phyloP scores from a whole-genome alignment of 192 early-diverging fungal species.

The Coemansia sp. region DNA sequence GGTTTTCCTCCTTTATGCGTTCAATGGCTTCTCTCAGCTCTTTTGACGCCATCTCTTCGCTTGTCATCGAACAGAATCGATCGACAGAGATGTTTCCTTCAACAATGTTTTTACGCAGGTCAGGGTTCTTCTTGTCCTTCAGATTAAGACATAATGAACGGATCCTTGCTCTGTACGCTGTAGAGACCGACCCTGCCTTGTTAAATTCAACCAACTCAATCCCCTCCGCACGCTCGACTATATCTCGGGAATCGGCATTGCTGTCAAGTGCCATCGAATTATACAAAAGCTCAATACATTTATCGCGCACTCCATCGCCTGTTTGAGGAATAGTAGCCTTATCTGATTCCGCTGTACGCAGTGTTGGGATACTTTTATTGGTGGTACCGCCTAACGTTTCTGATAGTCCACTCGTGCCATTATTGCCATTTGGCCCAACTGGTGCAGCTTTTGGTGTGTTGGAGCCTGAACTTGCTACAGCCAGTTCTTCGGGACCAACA shows the following conservation, averaged over 20 bases:
- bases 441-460: neutral
- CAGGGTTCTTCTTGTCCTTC: conserved; percentile 77
- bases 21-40: conserved; percentile 73
- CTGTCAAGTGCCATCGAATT: conserved; percentile 63
- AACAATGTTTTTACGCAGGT: conserved; percentile 68
- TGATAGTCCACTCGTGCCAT: neutral
- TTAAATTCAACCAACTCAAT: conserved; percentile 69
- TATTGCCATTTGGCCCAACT: neutral
- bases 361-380: neutral
- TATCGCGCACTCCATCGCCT: conserved; percentile 71
- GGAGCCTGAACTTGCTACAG: neutral
- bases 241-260: conserved; percentile 54
- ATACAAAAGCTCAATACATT: conserved; percentile 83
- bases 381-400: conserved; percentile 1
- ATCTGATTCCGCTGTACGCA: conserved; percentile 49
- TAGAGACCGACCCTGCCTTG: conserved; percentile 55
- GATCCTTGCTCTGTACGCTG: conserved; percentile 74
- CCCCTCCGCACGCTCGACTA: conserved; percentile 57
- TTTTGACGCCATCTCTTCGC: conserved; percentile 92
- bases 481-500: neutral
- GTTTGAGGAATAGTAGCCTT: conserved; percentile 44
- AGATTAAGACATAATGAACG: conserved; percentile 80
- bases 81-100: conserved; percentile 66
- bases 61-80: conserved; percentile 77
- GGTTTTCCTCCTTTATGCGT: conserved; percentile 69